Percentiles rank a stretch among this genome's conserved stretches.
Evolutionary conservation across 805 yeast species (phyloP).

Genomic region (Monosporozyma unispora): DNA sequence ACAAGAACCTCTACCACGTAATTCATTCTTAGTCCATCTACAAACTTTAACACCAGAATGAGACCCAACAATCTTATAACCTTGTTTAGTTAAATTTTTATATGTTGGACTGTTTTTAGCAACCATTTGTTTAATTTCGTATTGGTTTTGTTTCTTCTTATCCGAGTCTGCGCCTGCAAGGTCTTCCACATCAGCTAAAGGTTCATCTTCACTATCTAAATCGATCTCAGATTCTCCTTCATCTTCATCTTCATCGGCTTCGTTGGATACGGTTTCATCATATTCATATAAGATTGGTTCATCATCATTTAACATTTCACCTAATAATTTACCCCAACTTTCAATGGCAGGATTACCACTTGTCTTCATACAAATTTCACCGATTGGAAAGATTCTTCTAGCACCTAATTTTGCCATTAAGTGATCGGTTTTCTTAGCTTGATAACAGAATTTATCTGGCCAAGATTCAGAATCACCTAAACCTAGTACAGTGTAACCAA

Average conservation of each 20-base stretch:
- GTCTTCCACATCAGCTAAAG: constrained; percentile 77
- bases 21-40: constrained; percentile 92
- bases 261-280: constrained; percentile 50
- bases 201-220: constrained; percentile 25
- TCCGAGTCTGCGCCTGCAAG: constrained; percentile 45
- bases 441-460: constrained; percentile 80
- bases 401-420: constrained; percentile 80
- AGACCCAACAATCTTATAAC: constrained; percentile 85
- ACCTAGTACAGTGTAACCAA: constrained; percentile 82
- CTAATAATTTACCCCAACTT: constrained; percentile 60
- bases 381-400: constrained; percentile 73
- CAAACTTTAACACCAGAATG: constrained; percentile 94
- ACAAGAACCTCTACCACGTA: constrained; percentile 90
- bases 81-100: constrained; percentile 83
- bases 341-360: constrained; percentile 49
- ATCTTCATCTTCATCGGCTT: constrained; percentile 32
- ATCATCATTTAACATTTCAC: constrained; percentile 55
- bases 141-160: constrained; percentile 1
- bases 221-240: constrained; percentile 28
- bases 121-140: constrained; percentile 68
- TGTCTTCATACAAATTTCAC: constrained; percentile 71
- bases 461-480: constrained; percentile 83
- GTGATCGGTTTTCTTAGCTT: constrained; percentile 65
- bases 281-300: constrained; percentile 58
- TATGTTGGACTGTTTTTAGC: constrained; percentile 83